Conservation (phyloP, 108 stramenopile genomes). For the Fragilaria crotonensis region DNA sequence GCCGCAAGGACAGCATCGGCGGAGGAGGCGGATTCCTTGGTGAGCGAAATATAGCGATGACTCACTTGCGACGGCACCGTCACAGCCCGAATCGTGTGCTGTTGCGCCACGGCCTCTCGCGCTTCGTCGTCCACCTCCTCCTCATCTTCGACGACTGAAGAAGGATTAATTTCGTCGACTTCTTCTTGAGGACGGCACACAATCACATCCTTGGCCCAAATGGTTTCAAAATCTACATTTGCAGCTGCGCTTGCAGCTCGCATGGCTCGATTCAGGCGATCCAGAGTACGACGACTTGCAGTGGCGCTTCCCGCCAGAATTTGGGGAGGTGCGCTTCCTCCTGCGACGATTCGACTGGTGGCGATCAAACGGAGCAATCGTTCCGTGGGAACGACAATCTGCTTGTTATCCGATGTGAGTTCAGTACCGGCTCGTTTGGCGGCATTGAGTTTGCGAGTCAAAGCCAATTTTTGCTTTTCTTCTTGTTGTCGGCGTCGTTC, state of each 20-base stretch:
- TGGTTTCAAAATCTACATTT: constrained; percentile 15
- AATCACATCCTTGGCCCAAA: constrained; percentile 35
- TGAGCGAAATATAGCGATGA: constrained; percentile 31
- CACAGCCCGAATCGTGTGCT: constrained; percentile 44
- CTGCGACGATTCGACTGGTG: constrained; percentile 13
- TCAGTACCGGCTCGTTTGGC: constrained; percentile 40
- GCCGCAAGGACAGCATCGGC: constrained; percentile 18
- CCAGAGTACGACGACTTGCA: constrained; percentile 37
- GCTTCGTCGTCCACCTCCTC: background rate
- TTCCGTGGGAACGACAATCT: constrained; percentile 35
- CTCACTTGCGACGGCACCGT: constrained; percentile 43
- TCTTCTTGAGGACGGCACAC: constrained; percentile 29
- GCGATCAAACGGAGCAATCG: constrained; percentile 31
- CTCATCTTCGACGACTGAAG: too few species aligned
- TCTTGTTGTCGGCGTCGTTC: constrained; percentile 20
- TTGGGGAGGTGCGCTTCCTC: constrained; percentile 13
- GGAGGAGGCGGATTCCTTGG: constrained; percentile 19
- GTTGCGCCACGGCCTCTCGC: background rate
- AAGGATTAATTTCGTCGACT: constrained; percentile 1
- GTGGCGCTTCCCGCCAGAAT: constrained; percentile 51
- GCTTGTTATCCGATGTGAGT: constrained; percentile 17
- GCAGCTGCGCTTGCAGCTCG: constrained; percentile 28
- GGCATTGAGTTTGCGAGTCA: constrained; percentile 29
- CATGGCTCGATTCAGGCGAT: constrained; percentile 45
- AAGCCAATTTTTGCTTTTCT: constrained; percentile 12